phyloP scores from a whole-genome alignment of 768 basidiomycete species.

The Termitomyces sp. region DNA sequence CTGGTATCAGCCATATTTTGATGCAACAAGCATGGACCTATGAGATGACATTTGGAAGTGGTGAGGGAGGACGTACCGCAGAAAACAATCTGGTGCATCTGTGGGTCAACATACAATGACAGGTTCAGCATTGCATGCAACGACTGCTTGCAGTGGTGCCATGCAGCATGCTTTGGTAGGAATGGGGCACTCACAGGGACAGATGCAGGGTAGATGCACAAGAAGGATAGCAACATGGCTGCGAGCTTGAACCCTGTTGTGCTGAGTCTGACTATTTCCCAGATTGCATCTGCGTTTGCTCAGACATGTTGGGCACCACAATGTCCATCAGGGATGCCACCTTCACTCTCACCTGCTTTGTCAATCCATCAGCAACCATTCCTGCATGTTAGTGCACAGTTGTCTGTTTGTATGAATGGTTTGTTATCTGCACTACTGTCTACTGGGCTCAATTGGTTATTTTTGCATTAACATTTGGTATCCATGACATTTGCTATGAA shows the following conservation, averaged over 20 bases:
- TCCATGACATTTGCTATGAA: not conserved
- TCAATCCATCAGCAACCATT: not conserved
- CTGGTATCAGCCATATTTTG: too few species aligned
- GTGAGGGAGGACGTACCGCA: not conserved
- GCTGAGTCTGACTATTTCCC: not conserved
- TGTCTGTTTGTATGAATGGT: not conserved
- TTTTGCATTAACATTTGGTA: not conserved
- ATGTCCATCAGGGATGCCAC: not conserved
- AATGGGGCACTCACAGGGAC: not conserved
- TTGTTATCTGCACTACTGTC: not conserved
- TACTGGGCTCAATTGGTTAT: not conserved
- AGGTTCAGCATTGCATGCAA: too few species aligned
- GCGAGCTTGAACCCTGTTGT: conserved; percentile 10
- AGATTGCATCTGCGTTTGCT: not conserved
- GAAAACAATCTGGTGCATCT: too few species aligned
- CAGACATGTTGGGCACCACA: not conserved
- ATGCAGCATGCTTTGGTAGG: too few species aligned
- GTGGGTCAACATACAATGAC: too few species aligned
- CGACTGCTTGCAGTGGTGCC: too few species aligned
- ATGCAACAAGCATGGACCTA: too few species aligned
- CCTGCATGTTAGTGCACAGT: not conserved
- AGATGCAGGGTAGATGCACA: not conserved
- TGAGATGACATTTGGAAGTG: too few species aligned
- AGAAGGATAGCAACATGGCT: conserved; percentile 12
- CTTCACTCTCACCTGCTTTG: not conserved